Evolutionary conservation across 306 rosid species (phyloP).

Genomic region (Adenanthera pavonina): DNA sequence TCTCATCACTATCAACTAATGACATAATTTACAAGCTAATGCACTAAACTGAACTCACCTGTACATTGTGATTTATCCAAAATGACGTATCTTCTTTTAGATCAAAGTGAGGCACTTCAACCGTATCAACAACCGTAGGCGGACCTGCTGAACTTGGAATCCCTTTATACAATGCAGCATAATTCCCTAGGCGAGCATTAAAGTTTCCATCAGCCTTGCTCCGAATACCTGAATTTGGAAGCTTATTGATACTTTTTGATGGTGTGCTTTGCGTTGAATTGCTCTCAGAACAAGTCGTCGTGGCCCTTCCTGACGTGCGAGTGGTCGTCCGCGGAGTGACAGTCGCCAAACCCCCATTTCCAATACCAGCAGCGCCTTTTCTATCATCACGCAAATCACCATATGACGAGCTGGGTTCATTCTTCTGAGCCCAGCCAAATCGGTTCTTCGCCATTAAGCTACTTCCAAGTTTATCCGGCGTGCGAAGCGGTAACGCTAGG

Average conservation of each 20-base stretch:
- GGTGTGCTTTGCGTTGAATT: constrained; percentile 88
- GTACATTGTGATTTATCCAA: constrained; percentile 97
- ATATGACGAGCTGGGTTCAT: constrained; percentile 47
- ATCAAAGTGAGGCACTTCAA: constrained; percentile 96
- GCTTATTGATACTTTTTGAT: constrained; percentile 78
- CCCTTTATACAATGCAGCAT: constrained; percentile 78
- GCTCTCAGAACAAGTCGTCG: constrained; percentile 64
- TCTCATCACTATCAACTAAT: not conserved
- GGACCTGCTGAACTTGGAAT: constrained; percentile 53
- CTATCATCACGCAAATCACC: constrained; percentile 54
- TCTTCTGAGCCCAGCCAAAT: constrained; percentile 81
- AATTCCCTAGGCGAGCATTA: constrained; percentile 63
- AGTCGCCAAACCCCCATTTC: constrained; percentile 52
- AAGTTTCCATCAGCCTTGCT: constrained; percentile 70
- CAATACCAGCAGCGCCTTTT: constrained; percentile 52
- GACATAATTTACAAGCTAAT: not conserved
- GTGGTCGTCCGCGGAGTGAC: constrained; percentile 63
- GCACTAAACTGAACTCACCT: constrained; percentile 54
- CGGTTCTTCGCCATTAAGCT: constrained; percentile 48
- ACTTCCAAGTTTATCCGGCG: constrained; percentile 74
- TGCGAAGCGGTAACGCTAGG: constrained; percentile 66
- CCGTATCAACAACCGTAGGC: constrained; percentile 66
- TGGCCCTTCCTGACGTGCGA: constrained; percentile 58
- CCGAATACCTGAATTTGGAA: constrained; percentile 65
- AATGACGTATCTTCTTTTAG: constrained; percentile 93